Conservation (phyloP, 2,329 filamentous ascomycete species). For the Fusarium sp. region DNA sequence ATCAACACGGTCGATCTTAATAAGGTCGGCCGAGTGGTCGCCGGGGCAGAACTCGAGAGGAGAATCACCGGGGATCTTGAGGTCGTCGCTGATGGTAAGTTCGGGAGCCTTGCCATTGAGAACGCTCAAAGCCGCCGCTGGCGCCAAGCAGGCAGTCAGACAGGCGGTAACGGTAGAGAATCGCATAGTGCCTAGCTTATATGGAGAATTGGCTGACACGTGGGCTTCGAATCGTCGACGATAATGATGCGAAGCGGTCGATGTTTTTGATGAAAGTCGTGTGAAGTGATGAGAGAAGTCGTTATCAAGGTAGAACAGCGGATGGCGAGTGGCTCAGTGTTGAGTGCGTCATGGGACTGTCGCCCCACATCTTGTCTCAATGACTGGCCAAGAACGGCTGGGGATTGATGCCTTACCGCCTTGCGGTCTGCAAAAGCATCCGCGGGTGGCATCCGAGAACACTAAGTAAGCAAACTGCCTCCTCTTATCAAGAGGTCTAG, state of each 20-base stretch:
- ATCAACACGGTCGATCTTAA: conserved; percentile 83
- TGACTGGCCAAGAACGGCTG: conserved; percentile 26
- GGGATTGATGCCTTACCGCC: conserved; percentile 46
- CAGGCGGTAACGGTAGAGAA: conserved; percentile 59
- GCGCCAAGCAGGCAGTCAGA: conserved; percentile 59
- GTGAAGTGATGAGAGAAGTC: conserved; percentile 37
- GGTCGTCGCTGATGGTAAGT: conserved; percentile 62
- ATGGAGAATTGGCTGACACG: neutral
- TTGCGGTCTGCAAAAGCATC: conserved; percentile 24
- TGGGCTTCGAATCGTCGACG: neutral
- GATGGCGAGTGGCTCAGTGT: conserved; percentile 48
- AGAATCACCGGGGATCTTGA: conserved; percentile 84
- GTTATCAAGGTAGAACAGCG: conserved; percentile 44
- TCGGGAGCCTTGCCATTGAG: conserved; percentile 51
- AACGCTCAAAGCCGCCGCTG: conserved; percentile 61
- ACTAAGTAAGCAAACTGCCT: conserved; percentile 29
- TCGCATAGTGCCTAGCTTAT: conserved; percentile 48
- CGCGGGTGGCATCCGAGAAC: conserved; percentile 30
- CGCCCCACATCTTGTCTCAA: conserved; percentile 45
- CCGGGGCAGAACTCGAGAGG: conserved; percentile 81
- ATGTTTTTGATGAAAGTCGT: conserved; percentile 23
- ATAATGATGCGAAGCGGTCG: conserved; percentile 13
- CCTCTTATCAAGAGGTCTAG: conserved; percentile 29
- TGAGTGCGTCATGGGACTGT: conserved; percentile 55
- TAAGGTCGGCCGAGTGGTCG: conserved; percentile 75